Evolutionary conservation across 129 eudicot species (phyloP).

Genomic region (Centrapalus pauciflorus): DNA sequence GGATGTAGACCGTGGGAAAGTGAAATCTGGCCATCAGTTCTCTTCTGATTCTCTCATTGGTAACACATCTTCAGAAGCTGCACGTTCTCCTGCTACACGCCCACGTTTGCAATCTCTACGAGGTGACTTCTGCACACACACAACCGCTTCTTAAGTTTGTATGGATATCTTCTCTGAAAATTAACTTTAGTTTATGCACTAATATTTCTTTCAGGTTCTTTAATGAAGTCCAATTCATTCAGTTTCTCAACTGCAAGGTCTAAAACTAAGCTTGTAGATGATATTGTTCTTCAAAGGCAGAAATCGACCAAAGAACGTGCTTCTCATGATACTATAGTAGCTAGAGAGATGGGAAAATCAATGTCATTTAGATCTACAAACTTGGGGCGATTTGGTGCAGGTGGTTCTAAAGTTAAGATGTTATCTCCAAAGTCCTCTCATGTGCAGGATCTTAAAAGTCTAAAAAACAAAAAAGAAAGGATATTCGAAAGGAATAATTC

Average conservation of each 20-base stretch:
- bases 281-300: constrained; percentile 57
- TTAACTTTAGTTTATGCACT: not conserved
- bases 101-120: constrained; percentile 30
- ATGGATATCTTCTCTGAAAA: not conserved
- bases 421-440: constrained; percentile 54
- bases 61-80: constrained; percentile 38
- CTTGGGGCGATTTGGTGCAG: constrained; percentile 38
- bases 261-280: constrained; percentile 69
- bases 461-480: constrained; percentile 50
- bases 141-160: not conserved
- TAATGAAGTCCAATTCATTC: constrained; percentile 78
- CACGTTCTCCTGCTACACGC: constrained; percentile 40
- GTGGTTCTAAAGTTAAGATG: constrained; percentile 77
- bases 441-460: constrained; percentile 47
- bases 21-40: constrained; percentile 34
- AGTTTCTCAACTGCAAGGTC: constrained; percentile 50
- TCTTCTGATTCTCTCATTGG: constrained; percentile 29
- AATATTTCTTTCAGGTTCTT: constrained; percentile 49
- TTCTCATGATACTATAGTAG: constrained; percentile 45
- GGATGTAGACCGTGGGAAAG: constrained; percentile 48
- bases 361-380: constrained; percentile 57
- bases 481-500: constrained; percentile 68
- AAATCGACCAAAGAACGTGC: constrained; percentile 49
- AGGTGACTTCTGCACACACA: constrained; percentile 26
- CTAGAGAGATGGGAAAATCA: constrained; percentile 64